Base-by-base conservation (phyloP, 2,329 filamentous ascomycete genomes). In the Epichloe glyceriae region DNA sequence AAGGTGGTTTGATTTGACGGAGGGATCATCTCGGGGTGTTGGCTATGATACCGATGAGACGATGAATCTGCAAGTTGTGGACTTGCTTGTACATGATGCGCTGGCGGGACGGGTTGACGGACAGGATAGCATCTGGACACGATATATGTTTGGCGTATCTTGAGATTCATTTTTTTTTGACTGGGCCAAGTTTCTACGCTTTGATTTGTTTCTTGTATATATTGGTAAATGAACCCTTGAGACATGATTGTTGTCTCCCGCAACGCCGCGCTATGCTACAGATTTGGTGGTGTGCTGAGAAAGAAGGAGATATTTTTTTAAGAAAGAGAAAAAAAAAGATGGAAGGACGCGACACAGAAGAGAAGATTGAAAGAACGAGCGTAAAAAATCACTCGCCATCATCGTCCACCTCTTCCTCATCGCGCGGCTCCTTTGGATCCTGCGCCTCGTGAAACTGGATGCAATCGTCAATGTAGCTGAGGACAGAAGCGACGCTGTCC, bases 391-490 rank as follows among this genome's bases (percentile, higher is more conserved):
- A 60, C 22, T 69, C 66, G 43, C 68, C 64, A 12, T 72, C 69
- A 12, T 73, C 73, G 38, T 64, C 64, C 30, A 67, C 62, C 46
- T 70, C 62, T 12, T 71, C 72, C 26, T 74, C 74, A 55, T 88
- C 84, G 50, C 78, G 77, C 5, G 88, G 85, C 65, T 96, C 90
- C 60, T 79, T 83, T 8, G 90, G 90, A 67, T 96, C 90, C 64
- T 96, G 90, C 12, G 89, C 87, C 66, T 96, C 90, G 63, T 95
- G 87, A 66, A 80, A 96, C 65, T 95, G 90, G 57, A 95, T 93
- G 30, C 87, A 86, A 68, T 96, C 88, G 65, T 96, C 90, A 59
- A 96, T 93, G 69, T 94, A 88, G 72, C 88, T 95, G 58, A 96
- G 68, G 26, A 95, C 84, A 62, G 72, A 82, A 1, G 78, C 84